Conservation (phyloP, 768 basidiomycete species). For the Mrakia hoshinonis region DNA sequence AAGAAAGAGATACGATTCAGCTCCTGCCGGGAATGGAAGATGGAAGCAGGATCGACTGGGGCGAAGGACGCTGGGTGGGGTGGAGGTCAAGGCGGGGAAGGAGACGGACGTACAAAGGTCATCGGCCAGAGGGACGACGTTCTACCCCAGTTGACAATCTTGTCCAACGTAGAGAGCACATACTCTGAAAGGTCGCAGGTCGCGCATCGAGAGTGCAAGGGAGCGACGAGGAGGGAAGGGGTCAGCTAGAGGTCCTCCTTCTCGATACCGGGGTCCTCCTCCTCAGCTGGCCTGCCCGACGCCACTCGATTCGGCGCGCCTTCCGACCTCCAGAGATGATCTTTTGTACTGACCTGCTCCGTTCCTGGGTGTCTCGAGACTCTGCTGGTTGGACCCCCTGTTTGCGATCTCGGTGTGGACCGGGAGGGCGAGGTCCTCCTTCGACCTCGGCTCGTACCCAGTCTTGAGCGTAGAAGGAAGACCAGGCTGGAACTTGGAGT, state of each 20-base stretch:
- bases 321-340: too few species aligned
- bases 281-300: not conserved
- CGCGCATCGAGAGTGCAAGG: not conserved
- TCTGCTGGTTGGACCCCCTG: slow-evolving; percentile 70
- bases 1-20: not conserved
- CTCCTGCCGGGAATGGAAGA: not conserved
- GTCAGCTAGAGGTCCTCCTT: slow-evolving; percentile 6
- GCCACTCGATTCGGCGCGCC: not conserved
- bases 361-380: slow-evolving; percentile 80
- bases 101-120: slow-evolving; percentile 48
- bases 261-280: too few species aligned
- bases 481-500: not conserved
- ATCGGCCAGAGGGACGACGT: slow-evolving; percentile 99
- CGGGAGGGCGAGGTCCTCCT: not conserved
- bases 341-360: slow-evolving; percentile 59
- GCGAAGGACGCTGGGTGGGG: not conserved
- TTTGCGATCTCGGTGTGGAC: slow-evolving; percentile 48
- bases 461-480: not conserved
- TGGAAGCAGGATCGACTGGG: too few species aligned
- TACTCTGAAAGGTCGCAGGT: too few species aligned
- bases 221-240: not conserved
- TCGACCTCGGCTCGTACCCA: not conserved
- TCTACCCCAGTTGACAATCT: slow-evolving; percentile 92
- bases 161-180: slow-evolving; percentile 90
- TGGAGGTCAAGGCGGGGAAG: not conserved